Conservation (phyloP, 257 asterid genomes). For the Salvia rosmarinus region DNA sequence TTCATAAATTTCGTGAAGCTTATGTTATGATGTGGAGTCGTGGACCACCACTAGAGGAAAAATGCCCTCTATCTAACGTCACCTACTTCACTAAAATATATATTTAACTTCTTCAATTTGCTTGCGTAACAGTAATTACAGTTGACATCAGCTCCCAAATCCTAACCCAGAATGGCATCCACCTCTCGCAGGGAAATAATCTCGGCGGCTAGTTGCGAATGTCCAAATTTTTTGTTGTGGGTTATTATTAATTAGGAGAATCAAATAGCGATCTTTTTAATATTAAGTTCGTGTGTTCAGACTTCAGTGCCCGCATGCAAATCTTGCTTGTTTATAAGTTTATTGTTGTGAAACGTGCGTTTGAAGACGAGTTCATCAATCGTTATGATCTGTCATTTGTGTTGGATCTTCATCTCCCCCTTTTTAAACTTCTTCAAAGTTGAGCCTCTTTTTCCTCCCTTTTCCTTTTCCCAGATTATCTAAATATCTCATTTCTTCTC, state of each 20-base stretch:
- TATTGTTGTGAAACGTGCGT: conserved; percentile 19
- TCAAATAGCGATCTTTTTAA: neutral
- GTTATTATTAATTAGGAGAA: neutral
- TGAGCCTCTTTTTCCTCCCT: neutral
- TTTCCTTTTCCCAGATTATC: conserved; percentile 5
- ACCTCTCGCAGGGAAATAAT: neutral
- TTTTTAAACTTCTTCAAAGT: conserved; percentile 28
- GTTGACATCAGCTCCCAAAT: neutral
- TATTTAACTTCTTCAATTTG: conserved; percentile 22
- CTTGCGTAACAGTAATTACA: neutral
- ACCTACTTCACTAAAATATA: conserved; percentile 9
- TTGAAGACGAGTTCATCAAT: conserved; percentile 1
- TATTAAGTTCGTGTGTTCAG: neutral
- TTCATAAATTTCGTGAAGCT: neutral
- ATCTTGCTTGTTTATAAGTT: neutral
- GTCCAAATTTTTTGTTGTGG: neutral
- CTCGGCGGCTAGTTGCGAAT: neutral
- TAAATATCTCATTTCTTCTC: neutral
- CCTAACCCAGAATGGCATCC: no score
- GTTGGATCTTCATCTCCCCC: conserved; percentile 28
- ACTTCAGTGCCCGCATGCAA: conserved; percentile 36
- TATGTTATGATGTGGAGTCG: neutral
- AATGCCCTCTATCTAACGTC: conserved; percentile 26
- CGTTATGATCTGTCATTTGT: conserved; percentile 25
- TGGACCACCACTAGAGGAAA: conserved; percentile 19